A percentile compares a stretch with the other conserved stretches of the same genome.
These are phyloP conservation scores for Eucalyptus pauciflora DNA, from an alignment of 345 rosid genomes.

Conservation along the genomic window DNA sequence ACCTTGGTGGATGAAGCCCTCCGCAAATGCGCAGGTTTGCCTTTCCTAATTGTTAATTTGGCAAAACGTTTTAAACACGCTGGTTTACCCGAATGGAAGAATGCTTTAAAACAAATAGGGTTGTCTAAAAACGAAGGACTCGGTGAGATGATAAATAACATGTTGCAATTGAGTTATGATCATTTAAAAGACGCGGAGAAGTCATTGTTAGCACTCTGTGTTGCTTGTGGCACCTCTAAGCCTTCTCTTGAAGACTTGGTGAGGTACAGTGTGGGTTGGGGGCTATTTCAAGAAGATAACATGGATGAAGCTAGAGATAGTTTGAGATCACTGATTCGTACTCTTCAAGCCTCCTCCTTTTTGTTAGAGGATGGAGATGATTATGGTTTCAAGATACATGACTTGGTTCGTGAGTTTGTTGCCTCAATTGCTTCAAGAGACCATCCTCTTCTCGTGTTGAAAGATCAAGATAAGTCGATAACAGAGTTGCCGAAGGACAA, in stretches of 20 bases:
- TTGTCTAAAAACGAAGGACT: neutral
- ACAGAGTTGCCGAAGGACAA: neutral
- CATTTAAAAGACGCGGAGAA: neutral
- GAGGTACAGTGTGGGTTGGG: neutral
- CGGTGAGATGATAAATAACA: neutral
- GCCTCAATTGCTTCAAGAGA: neutral
- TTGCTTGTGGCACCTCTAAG: neutral
- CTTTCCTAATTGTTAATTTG: neutral
- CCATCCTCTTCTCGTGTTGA: neutral
- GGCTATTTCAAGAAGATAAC: neutral
- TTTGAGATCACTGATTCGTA: neutral
- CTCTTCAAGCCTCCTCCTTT: neutral
- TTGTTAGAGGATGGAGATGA: neutral
- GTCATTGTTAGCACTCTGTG: neutral
- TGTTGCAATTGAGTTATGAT: neutral
- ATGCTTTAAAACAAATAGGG: neutral
- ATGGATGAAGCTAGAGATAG: neutral
- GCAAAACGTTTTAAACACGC: rapidly evolving
- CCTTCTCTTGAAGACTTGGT: neutral
- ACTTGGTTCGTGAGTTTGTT: neutral
- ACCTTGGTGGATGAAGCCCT: neutral
- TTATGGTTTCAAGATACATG: neutral
- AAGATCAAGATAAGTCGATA: rapidly evolving
- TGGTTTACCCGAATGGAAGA: neutral
- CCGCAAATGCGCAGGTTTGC: neutral